Evolutionary conservation across 2,329 filamentous ascomycete genomes (phyloP).

Genomic region (Scedosporium dehoogii): DNA sequence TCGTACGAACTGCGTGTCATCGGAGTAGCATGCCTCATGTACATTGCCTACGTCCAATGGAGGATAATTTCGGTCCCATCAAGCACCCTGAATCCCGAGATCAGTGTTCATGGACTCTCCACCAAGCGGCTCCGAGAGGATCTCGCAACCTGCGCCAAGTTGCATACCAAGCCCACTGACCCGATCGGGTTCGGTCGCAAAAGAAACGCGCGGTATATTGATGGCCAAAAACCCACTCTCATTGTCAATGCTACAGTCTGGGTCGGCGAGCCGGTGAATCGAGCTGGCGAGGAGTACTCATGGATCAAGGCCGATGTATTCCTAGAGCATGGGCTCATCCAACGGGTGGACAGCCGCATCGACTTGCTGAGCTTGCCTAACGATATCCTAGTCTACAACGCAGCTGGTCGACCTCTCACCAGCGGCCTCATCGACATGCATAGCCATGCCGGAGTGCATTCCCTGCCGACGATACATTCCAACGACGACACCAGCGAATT

Average conservation of each 20-base stretch:
- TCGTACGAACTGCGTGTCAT: slow-evolving; percentile 12
- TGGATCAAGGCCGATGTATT: slow-evolving; percentile 54
- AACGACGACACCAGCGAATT: slow-evolving; percentile 54
- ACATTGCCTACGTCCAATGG: slow-evolving; percentile 41
- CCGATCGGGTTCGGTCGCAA: slow-evolving; percentile 45
- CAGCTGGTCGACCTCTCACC: slow-evolving; percentile 51
- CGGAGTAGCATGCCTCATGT: slow-evolving; percentile 35
- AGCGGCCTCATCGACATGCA: slow-evolving; percentile 65
- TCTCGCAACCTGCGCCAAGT: slow-evolving; percentile 42
- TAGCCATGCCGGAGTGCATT: slow-evolving; percentile 51
- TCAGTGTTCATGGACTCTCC: slow-evolving; percentile 31
- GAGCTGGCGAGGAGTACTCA: slow-evolving; percentile 44
- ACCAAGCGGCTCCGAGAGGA: slow-evolving; percentile 41
- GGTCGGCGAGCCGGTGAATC: slow-evolving; percentile 46
- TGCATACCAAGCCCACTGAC: slow-evolving; percentile 44
- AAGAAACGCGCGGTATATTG: slow-evolving; percentile 50
- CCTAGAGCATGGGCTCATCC: slow-evolving; percentile 51
- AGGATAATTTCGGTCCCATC: slow-evolving; percentile 22
- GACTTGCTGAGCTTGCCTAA: neutral
- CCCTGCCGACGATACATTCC: slow-evolving; percentile 42
- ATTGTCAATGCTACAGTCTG: slow-evolving; percentile 59
- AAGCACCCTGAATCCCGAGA: slow-evolving; percentile 9
- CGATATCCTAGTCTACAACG: slow-evolving; percentile 37
- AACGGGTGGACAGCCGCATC: slow-evolving; percentile 38
- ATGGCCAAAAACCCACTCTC: slow-evolving; percentile 48